A percentile compares a stretch with the other conserved stretches of the same genome.
Evolutionary conservation across 2,329 filamentous ascomycete genomes (phyloP).

Genomic region (Alternaria ventricosa): DNA sequence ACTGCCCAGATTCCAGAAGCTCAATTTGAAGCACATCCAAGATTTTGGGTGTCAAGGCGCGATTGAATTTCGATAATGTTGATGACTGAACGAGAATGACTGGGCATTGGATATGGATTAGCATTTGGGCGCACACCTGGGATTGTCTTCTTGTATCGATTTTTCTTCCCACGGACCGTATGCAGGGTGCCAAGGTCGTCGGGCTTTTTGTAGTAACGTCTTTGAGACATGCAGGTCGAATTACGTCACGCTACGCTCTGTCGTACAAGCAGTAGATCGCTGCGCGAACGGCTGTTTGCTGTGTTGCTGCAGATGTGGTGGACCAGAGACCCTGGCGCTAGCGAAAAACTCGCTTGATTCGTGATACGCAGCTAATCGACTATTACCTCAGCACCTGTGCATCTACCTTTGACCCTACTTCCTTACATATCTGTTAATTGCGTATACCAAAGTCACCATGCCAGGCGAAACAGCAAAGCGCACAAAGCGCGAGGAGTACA

Average conservation of each 20-base stretch:
- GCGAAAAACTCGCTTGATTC: slow-evolving; percentile 32
- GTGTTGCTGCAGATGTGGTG: slow-evolving; percentile 17
- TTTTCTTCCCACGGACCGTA: slow-evolving; percentile 30
- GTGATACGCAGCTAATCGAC: slow-evolving; percentile 24
- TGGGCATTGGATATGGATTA: slow-evolving; percentile 28
- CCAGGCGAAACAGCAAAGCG: slow-evolving; percentile 46
- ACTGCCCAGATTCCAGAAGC: slow-evolving; percentile 78
- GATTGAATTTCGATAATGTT: slow-evolving; percentile 81
- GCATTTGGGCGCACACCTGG: slow-evolving; percentile 38
- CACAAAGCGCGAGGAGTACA: slow-evolving; percentile 58
- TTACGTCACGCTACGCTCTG: slow-evolving; percentile 25
- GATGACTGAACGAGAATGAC: slow-evolving; percentile 40
- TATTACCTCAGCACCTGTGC: slow-evolving; percentile 17
- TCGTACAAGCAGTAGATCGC: slow-evolving; percentile 12
- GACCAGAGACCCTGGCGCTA: slow-evolving; percentile 28
- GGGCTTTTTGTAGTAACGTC: slow-evolving; percentile 20
- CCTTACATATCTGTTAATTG: background rate
- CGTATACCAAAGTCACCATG: slow-evolving; percentile 28
- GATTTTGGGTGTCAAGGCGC: slow-evolving; percentile 83
- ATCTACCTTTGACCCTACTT: background rate
- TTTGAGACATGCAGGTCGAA: slow-evolving; percentile 10
- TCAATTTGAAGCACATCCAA: slow-evolving; percentile 87
- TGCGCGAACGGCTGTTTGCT: slow-evolving; percentile 3
- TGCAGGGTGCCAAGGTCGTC: slow-evolving; percentile 38
- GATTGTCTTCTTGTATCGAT: slow-evolving; percentile 35